Evolutionary conservation across 1,284 basidiomycete species (phyloP), one percentile per base, ranked within the genome.

Genomic region (Marasmius oreades): DNA sequence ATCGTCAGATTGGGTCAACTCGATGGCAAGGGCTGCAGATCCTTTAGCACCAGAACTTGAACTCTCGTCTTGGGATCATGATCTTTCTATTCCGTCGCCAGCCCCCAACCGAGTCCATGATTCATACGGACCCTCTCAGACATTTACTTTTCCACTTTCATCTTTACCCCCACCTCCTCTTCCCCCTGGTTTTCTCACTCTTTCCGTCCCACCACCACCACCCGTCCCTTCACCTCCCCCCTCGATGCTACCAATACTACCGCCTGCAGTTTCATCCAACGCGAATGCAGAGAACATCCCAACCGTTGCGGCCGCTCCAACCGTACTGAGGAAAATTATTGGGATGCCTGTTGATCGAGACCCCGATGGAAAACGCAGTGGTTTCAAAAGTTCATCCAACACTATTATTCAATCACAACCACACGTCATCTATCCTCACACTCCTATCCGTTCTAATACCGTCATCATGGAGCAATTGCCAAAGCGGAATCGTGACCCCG

Each of bases 391-490:
- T 22, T 64, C 69, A 3, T 45, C 65, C 0, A 55, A 62, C 24
- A 67, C 62, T 18, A 55, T 64, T 53, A 58, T 60, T 55, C 44
- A 67, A 44, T 55, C 63, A 60, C 26, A 61, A 53, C 22, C 63
- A 51, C 45, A 57, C 16, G 53, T 60, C 24, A 56, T 55, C 36
- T 48, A 44, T 39, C 54, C 62, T 6, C 73, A 76, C 52, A 61
- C 65, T 10, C 80, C 81, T 23, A 74, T 77, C 55, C 75, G 77
- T 5, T 66, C 74, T 1, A 72, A 78, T n/a, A 81, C 82, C 0
- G 68, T 87, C 26, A 78, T 87, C 26, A 76, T 87, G 69, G 82
- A 84, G 56, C 75, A 78, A 46, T 65, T 86, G 0, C 84, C 84
- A 1, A 82, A 80, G 63, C 69, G 73, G 12, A 74, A 76, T 62